Conservation (phyloP, 371 early-diverging fungal species). For the Chytridium lagenaria region DNA sequence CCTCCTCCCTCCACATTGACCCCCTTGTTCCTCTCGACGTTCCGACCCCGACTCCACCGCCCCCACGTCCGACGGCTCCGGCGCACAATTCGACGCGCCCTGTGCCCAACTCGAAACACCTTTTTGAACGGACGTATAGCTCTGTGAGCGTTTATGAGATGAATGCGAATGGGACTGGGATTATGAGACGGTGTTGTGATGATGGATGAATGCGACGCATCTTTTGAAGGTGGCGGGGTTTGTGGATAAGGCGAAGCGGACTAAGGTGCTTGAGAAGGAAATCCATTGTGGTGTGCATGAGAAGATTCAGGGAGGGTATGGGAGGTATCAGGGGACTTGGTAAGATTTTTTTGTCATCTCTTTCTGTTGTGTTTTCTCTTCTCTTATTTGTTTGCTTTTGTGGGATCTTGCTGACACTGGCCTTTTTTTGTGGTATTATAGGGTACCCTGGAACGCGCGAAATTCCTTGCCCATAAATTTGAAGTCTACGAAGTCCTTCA, state of each 20-base stretch:
- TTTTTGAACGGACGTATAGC: constrained; percentile 63
- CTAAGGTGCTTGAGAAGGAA: constrained; percentile 83
- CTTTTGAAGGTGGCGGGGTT: constrained; percentile 72
- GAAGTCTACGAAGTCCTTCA: constrained; percentile 22
- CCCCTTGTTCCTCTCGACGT: too few species aligned
- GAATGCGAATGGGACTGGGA: constrained; percentile 54
- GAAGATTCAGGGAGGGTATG: constrained; percentile 94
- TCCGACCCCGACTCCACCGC: background rate
- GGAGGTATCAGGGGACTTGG: constrained; percentile 91
- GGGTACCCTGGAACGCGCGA: constrained; percentile 51
- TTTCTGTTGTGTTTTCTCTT: background rate
- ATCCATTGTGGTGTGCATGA: constrained; percentile 69
- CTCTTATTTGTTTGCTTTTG: background rate
- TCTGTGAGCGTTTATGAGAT: constrained; percentile 87
- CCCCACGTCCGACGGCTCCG: background rate
- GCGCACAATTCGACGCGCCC: background rate
- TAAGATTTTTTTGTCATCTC: constrained; percentile 24
- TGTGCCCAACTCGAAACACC: constrained; percentile 6
- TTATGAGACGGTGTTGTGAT: constrained; percentile 81
- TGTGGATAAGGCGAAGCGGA: constrained; percentile 60
- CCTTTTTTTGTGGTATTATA: constrained; percentile 13
- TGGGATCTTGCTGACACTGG: constrained; percentile 5
- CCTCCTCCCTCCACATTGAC: background rate
- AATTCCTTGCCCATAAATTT: constrained; percentile 41
- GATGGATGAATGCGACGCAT: constrained; percentile 88